Percentiles rank a stretch among this genome's conserved stretches.
Evolutionary conservation across 129 eudicot genomes (phyloP).

Genomic region (Flaveria sonorensis): DNA sequence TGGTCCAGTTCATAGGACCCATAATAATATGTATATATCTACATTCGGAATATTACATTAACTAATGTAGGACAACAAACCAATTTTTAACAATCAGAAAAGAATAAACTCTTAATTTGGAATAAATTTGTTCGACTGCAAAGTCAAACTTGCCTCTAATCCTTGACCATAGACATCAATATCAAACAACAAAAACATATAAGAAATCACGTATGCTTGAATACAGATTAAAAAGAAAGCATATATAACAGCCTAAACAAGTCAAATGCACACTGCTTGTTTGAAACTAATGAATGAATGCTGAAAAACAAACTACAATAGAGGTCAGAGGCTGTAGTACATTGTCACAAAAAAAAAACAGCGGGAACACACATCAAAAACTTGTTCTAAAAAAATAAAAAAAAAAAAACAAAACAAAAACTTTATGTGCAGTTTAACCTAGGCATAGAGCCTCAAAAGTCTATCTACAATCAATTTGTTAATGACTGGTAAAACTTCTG

Average conservation of each 20-base stretch:
- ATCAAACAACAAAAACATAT: not conserved
- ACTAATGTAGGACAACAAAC: not conserved
- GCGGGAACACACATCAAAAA: not conserved
- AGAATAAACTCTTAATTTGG: not conserved
- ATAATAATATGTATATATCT: not conserved
- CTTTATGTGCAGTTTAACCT: conserved; percentile 14
- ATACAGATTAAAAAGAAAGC: not conserved
- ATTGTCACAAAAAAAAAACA: not conserved
- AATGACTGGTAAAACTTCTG: not conserved
- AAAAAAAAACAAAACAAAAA: not conserved
- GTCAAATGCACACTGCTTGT: not conserved
- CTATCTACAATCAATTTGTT: not conserved
- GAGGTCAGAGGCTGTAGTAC: not conserved
- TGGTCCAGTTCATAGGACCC: conserved; percentile 5
- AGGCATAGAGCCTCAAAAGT: conserved; percentile 5
- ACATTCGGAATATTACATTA: conserved; percentile 5
- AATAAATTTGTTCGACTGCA: conserved; percentile 24
- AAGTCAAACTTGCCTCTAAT: conserved; percentile 18
- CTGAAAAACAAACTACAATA: not conserved
- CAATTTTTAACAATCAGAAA: not conserved
- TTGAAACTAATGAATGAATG: not conserved
- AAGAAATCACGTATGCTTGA: not conserved
- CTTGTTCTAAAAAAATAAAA: no score
- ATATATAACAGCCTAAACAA: no score
- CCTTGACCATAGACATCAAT: conserved; percentile 2